These are phyloP conservation scores for Calonectria honghensis DNA, from an alignment of 2,329 filamentous ascomycete genomes.

Conservation along the genomic window DNA sequence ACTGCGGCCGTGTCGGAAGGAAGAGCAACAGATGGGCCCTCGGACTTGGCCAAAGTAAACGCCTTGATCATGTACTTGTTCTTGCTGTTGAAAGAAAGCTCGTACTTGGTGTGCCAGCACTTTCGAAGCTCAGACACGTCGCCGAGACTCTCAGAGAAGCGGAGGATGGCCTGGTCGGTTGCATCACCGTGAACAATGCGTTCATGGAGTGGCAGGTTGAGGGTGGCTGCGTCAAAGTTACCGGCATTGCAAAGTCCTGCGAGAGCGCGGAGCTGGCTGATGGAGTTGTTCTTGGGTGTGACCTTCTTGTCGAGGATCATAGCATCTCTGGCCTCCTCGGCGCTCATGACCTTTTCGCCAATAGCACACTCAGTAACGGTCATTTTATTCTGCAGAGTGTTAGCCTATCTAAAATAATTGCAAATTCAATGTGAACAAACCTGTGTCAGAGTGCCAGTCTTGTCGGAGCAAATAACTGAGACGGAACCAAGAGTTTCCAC, in stretches of 20 bases:
- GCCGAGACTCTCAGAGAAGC: conserved; percentile 79
- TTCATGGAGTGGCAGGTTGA: conserved; percentile 74
- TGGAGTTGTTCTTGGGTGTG: conserved; percentile 60
- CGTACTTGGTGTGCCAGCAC: conserved; percentile 79
- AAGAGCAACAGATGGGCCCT: conserved; percentile 60
- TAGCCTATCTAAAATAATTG: conserved; percentile 20
- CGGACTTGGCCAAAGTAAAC: conserved; percentile 66
- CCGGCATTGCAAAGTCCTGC: conserved; percentile 84
- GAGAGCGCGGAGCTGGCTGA: conserved; percentile 76
- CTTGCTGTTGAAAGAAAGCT: conserved; percentile 86
- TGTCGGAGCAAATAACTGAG: conserved; percentile 85
- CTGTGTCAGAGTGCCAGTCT: conserved; percentile 82
- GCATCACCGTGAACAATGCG: conserved; percentile 84
- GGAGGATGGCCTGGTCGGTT: conserved; percentile 84
- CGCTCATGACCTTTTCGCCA: conserved; percentile 68
- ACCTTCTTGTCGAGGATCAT: conserved; percentile 53
- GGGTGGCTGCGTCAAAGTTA: conserved; percentile 81
- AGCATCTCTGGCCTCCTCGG: conserved; percentile 69
- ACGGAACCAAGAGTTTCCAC: conserved; percentile 85
- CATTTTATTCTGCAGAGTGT: conserved; percentile 79
- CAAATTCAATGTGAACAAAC: conserved; percentile 54
- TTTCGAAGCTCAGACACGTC: conserved; percentile 74
- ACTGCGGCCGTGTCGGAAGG: conserved; percentile 32
- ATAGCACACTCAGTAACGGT: conserved; percentile 81
- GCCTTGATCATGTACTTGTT: conserved; percentile 88